Percentiles rank a stretch among this genome's conserved stretches.
phyloP scores from a whole-genome alignment of 768 basidiomycete genomes.

The Pleurotus eryngii region DNA sequence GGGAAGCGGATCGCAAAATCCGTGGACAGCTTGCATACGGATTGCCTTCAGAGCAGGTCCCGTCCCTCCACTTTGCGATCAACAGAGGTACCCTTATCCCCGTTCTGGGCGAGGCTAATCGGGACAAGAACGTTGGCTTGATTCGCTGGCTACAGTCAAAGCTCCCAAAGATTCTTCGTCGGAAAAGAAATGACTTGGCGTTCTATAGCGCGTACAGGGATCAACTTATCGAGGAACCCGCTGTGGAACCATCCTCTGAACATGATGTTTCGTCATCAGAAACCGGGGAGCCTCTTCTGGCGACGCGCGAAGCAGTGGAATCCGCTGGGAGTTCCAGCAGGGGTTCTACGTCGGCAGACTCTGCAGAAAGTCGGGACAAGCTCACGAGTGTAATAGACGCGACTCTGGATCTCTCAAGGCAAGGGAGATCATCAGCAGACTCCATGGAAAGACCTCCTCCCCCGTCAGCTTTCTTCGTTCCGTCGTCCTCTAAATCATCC shows the following conservation, averaged over 20 bases:
- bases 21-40: slow-evolving; percentile 25
- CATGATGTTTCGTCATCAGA: not conserved
- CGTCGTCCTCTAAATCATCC: slow-evolving; percentile 2
- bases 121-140: slow-evolving; percentile 53
- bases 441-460: not conserved
- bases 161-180: slow-evolving; percentile 39
- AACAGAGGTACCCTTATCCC: slow-evolving; percentile 56
- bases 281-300: too few species aligned
- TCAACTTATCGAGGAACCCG: slow-evolving; percentile 6
- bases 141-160: slow-evolving; percentile 58
- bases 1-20: slow-evolving; percentile 25
- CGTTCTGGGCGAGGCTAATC: slow-evolving; percentile 55
- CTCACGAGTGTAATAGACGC: too few species aligned
- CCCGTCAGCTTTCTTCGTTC: not conserved
- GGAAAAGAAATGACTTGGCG: slow-evolving; percentile 45
- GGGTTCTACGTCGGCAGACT: too few species aligned
- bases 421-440: not conserved
- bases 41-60: slow-evolving; percentile 30
- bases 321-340: too few species aligned
- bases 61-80: slow-evolving; percentile 51
- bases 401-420: too few species aligned
- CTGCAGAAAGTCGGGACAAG: too few species aligned
- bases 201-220: slow-evolving; percentile 36
- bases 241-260: not conserved
- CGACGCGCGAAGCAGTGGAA: too few species aligned